Percentiles rank a stretch among this genome's conserved stretches.
Conservation (phyloP, 2,329 filamentous ascomycete genomes). For the Mollisia scopiformis region DNA sequence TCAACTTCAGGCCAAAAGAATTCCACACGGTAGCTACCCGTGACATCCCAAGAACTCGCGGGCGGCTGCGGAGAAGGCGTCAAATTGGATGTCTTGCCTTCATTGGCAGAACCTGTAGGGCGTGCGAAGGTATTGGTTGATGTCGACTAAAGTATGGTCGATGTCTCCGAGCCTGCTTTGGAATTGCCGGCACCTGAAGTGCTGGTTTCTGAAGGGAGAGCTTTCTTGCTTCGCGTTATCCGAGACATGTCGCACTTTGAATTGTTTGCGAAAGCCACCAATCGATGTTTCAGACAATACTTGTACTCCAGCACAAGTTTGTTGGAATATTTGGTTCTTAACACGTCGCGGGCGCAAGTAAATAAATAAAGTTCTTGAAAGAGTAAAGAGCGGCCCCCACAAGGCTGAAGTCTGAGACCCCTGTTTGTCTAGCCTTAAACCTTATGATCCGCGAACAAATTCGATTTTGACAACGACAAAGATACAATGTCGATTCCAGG, state of each 20-base stretch:
- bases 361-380: neutral
- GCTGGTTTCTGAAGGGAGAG: neutral
- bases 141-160: neutral
- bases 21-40: neutral
- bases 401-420: slow-evolving; percentile 24
- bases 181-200: neutral
- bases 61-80: too few relatives aligned
- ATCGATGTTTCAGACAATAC: too few relatives aligned
- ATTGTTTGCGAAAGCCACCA: neutral
- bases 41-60: neutral
- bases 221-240: neutral
- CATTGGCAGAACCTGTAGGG: neutral
- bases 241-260: neutral
- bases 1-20: neutral
- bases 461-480: slow-evolving; percentile 3
- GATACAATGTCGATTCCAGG: slow-evolving; percentile 71
- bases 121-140: neutral
- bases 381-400: slow-evolving; percentile 3
- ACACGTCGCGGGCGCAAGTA: neutral
- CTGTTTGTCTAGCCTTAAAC: slow-evolving; percentile 3
- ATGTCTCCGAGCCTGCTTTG: too few relatives aligned
- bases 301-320: too few relatives aligned
- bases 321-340: neutral
- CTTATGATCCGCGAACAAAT: slow-evolving; percentile 1
- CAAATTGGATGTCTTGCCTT: neutral